Evolutionary conservation across 2,329 filamentous ascomycete species (phyloP).

Genomic region (Esteya vermicola): DNA sequence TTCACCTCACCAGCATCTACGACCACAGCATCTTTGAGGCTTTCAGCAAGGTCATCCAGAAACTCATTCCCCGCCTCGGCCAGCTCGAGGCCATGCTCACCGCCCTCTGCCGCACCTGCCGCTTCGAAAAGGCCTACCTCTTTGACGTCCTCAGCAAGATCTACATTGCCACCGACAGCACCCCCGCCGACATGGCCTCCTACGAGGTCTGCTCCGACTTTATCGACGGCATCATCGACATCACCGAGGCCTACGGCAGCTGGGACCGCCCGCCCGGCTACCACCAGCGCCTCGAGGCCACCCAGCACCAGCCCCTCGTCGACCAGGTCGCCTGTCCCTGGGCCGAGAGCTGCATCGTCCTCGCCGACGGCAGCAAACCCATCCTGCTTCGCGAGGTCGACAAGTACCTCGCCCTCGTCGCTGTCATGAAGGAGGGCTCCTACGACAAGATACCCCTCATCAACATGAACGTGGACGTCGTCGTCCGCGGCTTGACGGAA

Average conservation of each 20-base stretch:
- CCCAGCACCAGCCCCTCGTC: conserved; percentile 46
- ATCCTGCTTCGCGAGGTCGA: conserved; percentile 58
- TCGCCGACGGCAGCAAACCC: conserved; percentile 48
- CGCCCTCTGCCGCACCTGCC: conserved; percentile 81
- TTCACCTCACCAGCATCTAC: conserved; percentile 95
- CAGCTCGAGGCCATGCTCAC: conserved; percentile 90
- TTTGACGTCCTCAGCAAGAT: conserved; percentile 98
- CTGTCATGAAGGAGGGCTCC: conserved; percentile 74
- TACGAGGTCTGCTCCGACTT: conserved; percentile 99
- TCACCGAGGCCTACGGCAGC: conserved; percentile 83
- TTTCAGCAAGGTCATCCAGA: conserved; percentile 96
- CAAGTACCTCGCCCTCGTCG: conserved; percentile 65
- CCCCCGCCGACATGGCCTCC: conserved; percentile 83
- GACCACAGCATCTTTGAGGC: conserved; percentile 96
- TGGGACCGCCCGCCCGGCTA: conserved; percentile 48
- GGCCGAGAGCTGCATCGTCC: conserved; percentile 53
- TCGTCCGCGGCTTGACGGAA: conserved; percentile 63
- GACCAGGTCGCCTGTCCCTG: conserved; percentile 53
- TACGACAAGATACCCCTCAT: conserved; percentile 75
- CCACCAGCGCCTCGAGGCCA: conserved; percentile 40
- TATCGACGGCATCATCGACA: conserved; percentile 95
- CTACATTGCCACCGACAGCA: conserved; percentile 92
- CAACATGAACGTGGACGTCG: conserved; percentile 75
- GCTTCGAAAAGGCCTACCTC: conserved; percentile 94
- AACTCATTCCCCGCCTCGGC: conserved; percentile 83